A percentile compares a stretch with the other conserved stretches of the same genome.
Conservation (phyloP, 169 alveolate genomes). For the Theileria sp. region DNA sequence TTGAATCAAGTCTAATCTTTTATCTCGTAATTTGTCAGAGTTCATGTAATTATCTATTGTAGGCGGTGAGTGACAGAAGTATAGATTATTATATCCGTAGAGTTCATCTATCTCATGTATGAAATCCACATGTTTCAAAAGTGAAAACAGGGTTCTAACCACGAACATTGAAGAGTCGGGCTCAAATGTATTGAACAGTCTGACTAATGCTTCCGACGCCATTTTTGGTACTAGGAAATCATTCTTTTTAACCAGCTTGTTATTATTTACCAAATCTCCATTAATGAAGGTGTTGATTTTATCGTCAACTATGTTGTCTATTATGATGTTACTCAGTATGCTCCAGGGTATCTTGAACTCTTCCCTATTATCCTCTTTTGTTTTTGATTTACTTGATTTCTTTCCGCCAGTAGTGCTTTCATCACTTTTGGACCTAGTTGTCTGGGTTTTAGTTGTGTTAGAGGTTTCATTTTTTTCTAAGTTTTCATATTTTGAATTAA, state of each 20-base stretch:
- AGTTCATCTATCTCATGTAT: conserved; percentile 43
- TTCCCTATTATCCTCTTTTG: neutral
- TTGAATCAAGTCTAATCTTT: neutral
- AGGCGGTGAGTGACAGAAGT: neutral
- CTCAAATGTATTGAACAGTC: conserved; percentile 51
- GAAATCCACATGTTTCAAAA: conserved; percentile 39
- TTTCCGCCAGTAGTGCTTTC: neutral
- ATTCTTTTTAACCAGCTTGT: conserved; percentile 40
- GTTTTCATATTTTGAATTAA: conserved; percentile 4
- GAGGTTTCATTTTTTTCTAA: neutral
- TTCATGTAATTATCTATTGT: neutral
- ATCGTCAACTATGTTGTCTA: conserved; percentile 38
- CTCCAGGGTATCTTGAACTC: conserved; percentile 8
- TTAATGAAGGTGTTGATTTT: conserved; percentile 42
- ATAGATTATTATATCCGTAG: neutral
- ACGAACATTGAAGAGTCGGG: conserved; percentile 19
- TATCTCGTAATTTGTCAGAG: neutral
- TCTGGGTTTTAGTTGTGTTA: neutral
- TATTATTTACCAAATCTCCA: conserved; percentile 49
- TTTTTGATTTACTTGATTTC: neutral
- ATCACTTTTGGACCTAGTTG: neutral
- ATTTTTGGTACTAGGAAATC: conserved; percentile 24
- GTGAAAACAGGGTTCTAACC: conserved; percentile 8
- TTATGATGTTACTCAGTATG: neutral
- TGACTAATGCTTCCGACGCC: conserved; percentile 39